Evolutionary conservation across 2,329 filamentous ascomycete genomes (phyloP), one percentile per base, ranked within the genome.

Genomic region (Orbilia ellipsospora): DNA sequence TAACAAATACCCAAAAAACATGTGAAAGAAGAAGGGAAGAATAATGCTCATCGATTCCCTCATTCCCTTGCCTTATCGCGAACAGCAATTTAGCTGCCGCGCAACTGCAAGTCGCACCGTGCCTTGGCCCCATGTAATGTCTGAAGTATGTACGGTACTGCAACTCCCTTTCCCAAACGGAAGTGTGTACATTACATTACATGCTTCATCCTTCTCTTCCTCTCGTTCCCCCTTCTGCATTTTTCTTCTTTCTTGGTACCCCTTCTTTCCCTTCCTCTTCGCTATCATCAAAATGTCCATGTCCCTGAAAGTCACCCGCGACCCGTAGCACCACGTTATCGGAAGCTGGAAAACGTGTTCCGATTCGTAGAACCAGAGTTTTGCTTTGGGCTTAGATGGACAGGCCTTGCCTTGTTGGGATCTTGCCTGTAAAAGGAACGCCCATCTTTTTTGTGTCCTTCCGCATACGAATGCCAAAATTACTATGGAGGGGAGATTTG

Each of bases 271-370:
- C 42, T 63, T 44, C 5, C 18, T 61, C 16, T 18, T 63, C 48
- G 44, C 48, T 63, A 51, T 63, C 45, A 18, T 52, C 45, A 56
- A 70, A 70, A 70, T 48, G 66, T 63, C 57, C 50, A 63, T 67
- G 70, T 68, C 70, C 70, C 70, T 68, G 63, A 74, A 74, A 67
- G 62, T 73, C 61, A 72, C 56, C 69, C 69, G 56, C 63, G 67
- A 67, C 50, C 69, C 62, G 56, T 73, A 61, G 57, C 70, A 74
- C 70, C 70, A 74, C 70, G 70, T 74, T 74, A 67, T 68, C 70
- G 70, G 70, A 74, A 65, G 63, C 70, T 68, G 10, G 56, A 74
- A 62, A 67, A 57, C 62, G 63, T 44, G 70, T 74, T 74, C 70
- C 70, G 70, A 74, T 74, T 74, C 70, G 70, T 44, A 74, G 70